Evolutionary conservation across 108 stramenopile species (phyloP), one percentile per base, ranked within the genome.

Genomic region (Fistulifera solaris): DNA sequence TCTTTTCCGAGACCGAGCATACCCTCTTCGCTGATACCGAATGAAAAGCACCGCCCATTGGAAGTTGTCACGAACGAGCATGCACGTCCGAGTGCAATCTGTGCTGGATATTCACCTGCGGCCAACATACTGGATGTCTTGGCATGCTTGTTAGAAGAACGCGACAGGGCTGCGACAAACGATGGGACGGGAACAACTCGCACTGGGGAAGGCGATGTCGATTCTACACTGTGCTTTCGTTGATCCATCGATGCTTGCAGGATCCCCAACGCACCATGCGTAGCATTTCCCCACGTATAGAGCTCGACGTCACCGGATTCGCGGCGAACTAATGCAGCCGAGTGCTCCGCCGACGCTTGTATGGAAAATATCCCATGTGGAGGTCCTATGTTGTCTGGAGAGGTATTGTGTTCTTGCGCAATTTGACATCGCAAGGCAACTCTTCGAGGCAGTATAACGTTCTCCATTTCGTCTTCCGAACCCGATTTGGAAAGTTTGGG

Each of bases 251-350:
- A 16, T 48, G 38, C 16, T 48, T 59, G 25, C 1, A 61, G 60
- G 11, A 73, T 35, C 19, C 80, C 83, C 4, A 85, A 55, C 24
- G 79, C 76, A 12, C 80, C 80, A 19, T 76, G 46, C 18, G 70
- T 68, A 44, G 78, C 75, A 62, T 72, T 84, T 16, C 89, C 89
- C 89, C 89, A 90, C 42, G 77, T 78, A 55, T 78, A 90, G 10
- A 84, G 51, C 50, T 90, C 89, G 27, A 87, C 65, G 23, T 69
- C 68, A 14, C 85, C 89, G 45, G 73, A 80, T 0, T 79, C 72
- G 45, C 79, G 39, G 54, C 82, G 72, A 0, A 90, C 78, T 52
- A 90, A 66, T 8, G 89, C 89, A 25, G 85, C 71, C 11, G 89
- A 90, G 44, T 90, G 83, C 18, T 86, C 60, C 0, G 54, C 51